Conservation (phyloP, 2,329 filamentous ascomycete genomes). For the Ophiocordyceps camponoti-rufipedis region DNA sequence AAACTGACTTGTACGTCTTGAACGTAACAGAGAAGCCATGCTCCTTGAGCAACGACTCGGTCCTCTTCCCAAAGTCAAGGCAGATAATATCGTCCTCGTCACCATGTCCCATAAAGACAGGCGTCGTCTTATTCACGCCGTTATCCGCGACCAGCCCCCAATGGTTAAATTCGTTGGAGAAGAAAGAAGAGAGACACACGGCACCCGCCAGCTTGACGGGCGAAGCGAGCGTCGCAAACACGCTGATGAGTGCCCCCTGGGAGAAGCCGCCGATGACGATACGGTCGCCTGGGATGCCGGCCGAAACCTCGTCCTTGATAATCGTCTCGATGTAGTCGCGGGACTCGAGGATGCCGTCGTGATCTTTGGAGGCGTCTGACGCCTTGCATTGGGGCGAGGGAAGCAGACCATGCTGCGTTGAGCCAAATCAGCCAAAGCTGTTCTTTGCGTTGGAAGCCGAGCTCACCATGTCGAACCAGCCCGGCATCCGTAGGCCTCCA, state of each 20-base stretch:
- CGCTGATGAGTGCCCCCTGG: slow-evolving; percentile 69
- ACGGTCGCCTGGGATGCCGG: slow-evolving; percentile 60
- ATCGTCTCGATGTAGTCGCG: slow-evolving; percentile 58
- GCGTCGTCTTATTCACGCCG: slow-evolving; percentile 45
- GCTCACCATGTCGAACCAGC: slow-evolving; percentile 65
- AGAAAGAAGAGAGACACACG: slow-evolving; percentile 64
- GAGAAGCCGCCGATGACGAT: slow-evolving; percentile 74
- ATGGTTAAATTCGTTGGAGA: slow-evolving; percentile 41
- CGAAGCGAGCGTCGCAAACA: slow-evolving; percentile 60
- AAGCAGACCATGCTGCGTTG: neutral
- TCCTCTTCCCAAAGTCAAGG: slow-evolving; percentile 39
- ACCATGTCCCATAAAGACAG: slow-evolving; percentile 85
- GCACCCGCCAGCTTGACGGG: slow-evolving; percentile 62
- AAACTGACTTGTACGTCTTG: slow-evolving; percentile 51
- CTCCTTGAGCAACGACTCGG: slow-evolving; percentile 48
- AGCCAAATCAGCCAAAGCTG: neutral
- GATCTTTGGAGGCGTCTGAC: slow-evolving; percentile 34
- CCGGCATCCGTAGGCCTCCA: slow-evolving; percentile 63
- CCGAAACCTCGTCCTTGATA: slow-evolving; percentile 61
- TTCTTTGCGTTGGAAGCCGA: neutral
- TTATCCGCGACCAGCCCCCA: slow-evolving; percentile 16
- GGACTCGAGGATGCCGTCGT: slow-evolving; percentile 40
- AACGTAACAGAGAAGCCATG: slow-evolving; percentile 59
- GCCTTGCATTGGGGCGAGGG: slow-evolving; percentile 3
- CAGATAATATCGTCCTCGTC: slow-evolving; percentile 55